Evolutionary conservation across 2,329 filamentous ascomycete species (phyloP), one percentile per base, ranked within the genome.

Genomic region (Ophiostoma quercus): DNA sequence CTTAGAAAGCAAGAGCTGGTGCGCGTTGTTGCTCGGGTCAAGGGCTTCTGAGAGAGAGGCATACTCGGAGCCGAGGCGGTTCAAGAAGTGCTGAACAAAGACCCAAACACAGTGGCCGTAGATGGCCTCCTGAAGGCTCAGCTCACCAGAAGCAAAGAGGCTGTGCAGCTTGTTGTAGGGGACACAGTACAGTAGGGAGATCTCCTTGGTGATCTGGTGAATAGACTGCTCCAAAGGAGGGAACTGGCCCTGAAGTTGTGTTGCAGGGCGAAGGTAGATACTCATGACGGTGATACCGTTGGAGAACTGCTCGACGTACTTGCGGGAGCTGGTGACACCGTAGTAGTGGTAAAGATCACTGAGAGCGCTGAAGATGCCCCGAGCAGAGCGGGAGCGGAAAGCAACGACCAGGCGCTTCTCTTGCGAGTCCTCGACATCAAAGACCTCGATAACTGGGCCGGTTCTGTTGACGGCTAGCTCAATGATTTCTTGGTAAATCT

Each of bases 281-380:
- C 93, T 97, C 85, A 98, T 96, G 79, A 98, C 91, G 16, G 92
- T 96, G 78, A 97, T 96, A 72, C 95, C 95, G 79, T 99, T 99
- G 77, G 94, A 95, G 84, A 99, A 99, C 81, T 98, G 95, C 82
- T 99, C 92, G 66, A 99, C 91, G 77, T 99, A 99, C 83, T 99
- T 99, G 75, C 95, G 87, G 37, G 95, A 95, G 77, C 92, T 96
- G 1, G 95, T 99, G 72, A 98, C 87, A 62, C 95, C 94, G 77
- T 99, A 99, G 86, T 97, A 98, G 82, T 99, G 95, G 83, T 99
- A 99, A 51, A 99, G 84, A 79, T 98, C 94, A 74, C 92, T 96
- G 75, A 99, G 82, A 37, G 95, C 93, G 75, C 94, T 97, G 85
- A 99, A 99, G 76, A 99, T 84, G 73, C 95, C 95, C 75, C 92